These are phyloP conservation scores for Castanea mollissima DNA, from an alignment of 306 rosid genomes.

Conservation along the genomic window DNA sequence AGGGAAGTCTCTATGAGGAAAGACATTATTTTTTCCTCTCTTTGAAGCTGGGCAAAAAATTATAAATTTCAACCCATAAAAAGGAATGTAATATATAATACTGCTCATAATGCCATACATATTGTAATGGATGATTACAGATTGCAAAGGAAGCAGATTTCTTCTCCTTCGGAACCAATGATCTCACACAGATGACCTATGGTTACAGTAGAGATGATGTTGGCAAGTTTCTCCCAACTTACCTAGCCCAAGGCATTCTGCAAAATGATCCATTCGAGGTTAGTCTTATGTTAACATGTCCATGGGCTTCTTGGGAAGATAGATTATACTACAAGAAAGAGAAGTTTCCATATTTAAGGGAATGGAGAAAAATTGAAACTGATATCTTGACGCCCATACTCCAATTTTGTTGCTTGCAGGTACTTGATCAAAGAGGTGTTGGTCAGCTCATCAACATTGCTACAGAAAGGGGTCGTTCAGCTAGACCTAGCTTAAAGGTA, in stretches of 20 bases:
- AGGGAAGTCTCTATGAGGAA: background rate
- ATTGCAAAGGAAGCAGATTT: conserved; percentile 94
- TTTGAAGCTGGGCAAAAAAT: background rate
- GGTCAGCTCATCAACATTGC: conserved; percentile 90
- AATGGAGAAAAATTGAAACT: conserved; percentile 11
- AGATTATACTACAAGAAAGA: background rate
- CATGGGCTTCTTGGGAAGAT: background rate
- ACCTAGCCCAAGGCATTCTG: conserved; percentile 72
- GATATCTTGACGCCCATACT: background rate
- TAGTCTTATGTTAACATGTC: conserved; percentile 7
- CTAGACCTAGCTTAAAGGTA: conserved; percentile 82
- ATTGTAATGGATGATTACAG: conserved; percentile 38
- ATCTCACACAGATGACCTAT: conserved; percentile 98
- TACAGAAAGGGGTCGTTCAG: conserved; percentile 85
- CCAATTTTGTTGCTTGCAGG: conserved; percentile 44
- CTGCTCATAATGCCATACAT: background rate
- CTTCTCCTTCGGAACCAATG: conserved; percentile 98
- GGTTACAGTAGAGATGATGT: conserved; percentile 98
- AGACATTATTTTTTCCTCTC: conserved; percentile 1
- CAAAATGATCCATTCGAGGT: conserved; percentile 96
- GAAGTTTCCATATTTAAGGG: background rate
- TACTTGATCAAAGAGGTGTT: conserved; percentile 92
- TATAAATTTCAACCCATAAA: background rate
- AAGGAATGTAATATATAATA: background rate
- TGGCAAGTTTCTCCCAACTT: conserved; percentile 82